phyloP scores from a whole-genome alignment of 495 filamentous ascomycete genomes.

The Podospora tetraspora region DNA sequence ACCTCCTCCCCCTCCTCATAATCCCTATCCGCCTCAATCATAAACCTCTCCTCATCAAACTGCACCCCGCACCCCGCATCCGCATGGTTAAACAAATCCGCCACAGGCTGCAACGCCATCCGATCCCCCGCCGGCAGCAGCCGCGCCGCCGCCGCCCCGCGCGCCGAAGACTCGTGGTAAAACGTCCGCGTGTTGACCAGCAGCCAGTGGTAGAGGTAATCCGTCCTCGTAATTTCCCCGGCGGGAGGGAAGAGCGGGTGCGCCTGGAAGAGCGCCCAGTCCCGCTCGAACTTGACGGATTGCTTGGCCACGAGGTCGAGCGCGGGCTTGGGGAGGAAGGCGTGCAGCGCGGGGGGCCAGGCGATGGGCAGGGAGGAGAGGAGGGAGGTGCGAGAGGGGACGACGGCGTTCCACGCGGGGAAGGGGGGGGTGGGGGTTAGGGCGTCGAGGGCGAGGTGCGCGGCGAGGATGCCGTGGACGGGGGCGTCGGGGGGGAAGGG shows the following conservation, averaged over 20 bases:
- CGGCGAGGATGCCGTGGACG: constrained; percentile 67
- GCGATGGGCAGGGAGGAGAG: constrained; percentile 59
- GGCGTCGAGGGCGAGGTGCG: constrained; percentile 55
- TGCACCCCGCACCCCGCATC: constrained; percentile 59
- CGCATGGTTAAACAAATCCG: constrained; percentile 78
- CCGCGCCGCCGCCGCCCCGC: constrained; percentile 17
- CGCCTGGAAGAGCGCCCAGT: constrained; percentile 50
- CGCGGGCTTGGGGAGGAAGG: constrained; percentile 44
- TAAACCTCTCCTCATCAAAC: constrained; percentile 55
- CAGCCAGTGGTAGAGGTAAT: constrained; percentile 69
- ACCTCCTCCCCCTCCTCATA: constrained; percentile 68
- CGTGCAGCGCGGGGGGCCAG: constrained; percentile 52
- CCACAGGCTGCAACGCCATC: constrained; percentile 77
- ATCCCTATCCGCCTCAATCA: constrained; percentile 48
- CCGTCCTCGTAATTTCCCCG: constrained; percentile 45
- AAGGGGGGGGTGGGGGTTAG: constrained; percentile 22
- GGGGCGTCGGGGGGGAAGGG: constrained; percentile 46
- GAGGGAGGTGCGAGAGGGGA: constrained; percentile 59
- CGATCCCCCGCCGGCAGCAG: constrained; percentile 57
- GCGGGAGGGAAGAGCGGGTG: background rate
- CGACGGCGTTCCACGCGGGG: constrained; percentile 60
- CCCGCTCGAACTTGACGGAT: constrained; percentile 53
- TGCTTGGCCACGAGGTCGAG: constrained; percentile 55
- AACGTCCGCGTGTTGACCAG: constrained; percentile 81
- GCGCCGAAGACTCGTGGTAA: constrained; percentile 59